Conservation (phyloP, 192 early-diverging fungal species). For the Umbelopsis sp. region DNA sequence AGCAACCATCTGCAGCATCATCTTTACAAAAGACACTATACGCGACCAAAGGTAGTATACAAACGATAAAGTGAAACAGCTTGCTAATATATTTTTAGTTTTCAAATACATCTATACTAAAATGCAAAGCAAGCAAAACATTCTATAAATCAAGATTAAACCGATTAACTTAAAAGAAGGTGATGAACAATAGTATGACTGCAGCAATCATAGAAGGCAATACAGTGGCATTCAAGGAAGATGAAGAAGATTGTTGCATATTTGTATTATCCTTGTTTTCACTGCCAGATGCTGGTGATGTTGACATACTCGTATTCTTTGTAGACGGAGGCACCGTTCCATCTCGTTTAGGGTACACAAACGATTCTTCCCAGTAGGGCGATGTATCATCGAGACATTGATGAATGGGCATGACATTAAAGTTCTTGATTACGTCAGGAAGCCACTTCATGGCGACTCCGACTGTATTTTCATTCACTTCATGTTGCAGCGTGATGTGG, state of each 20-base stretch:
- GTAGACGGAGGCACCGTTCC: neutral
- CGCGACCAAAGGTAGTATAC: too few relatives aligned
- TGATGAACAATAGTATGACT: neutral
- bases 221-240: neutral
- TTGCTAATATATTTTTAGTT: too few relatives aligned
- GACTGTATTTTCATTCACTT: conserved; percentile 35
- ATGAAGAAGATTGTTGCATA: neutral
- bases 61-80: too few relatives aligned
- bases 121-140: neutral
- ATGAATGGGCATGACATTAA: conserved; percentile 33
- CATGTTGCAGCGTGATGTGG: conserved; percentile 38
- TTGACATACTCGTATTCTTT: neutral
- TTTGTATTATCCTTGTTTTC: neutral
- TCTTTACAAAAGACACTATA: too few relatives aligned
- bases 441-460: conserved; percentile 38
- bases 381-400: conserved; percentile 32
- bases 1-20: too few relatives aligned
- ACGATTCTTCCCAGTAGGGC: conserved; percentile 36
- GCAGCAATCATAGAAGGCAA: neutral
- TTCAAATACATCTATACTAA: neutral
- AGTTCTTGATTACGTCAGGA: conserved; percentile 27
- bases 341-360: conserved; percentile 27
- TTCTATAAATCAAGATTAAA: neutral
- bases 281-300: neutral
- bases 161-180: neutral